These are phyloP conservation scores for Sugiyamaella pinicola DNA, from an alignment of 1,139 yeast genomes.

Conservation along the genomic window DNA sequence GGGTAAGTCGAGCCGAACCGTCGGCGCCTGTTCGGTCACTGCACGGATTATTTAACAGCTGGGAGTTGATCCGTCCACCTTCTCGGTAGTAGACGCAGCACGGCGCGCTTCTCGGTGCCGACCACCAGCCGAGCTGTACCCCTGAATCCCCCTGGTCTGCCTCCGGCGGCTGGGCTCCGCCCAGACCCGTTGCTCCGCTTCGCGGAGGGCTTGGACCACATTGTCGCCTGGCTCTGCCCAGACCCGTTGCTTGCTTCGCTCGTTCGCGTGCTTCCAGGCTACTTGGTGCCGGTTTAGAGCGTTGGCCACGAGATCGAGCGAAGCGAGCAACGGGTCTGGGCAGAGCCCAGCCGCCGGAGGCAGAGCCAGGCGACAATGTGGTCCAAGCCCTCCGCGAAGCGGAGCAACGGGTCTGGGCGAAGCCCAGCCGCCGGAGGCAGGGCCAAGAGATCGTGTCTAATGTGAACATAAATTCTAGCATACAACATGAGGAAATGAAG, in stretches of 20 bases:
- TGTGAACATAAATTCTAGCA: not conserved
- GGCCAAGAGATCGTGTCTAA: not conserved
- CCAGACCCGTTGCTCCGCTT: slow-evolving; percentile 2
- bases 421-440: slow-evolving; percentile 19
- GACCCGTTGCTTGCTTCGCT: no score
- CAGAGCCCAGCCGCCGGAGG: slow-evolving; percentile 19
- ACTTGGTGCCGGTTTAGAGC: no score
- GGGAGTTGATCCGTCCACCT: not conserved
- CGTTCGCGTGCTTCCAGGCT: no score
- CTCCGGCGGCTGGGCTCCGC: not conserved
- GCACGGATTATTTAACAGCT: slow-evolving; percentile 2
- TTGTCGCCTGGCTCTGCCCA: no score
- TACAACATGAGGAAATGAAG: not conserved
- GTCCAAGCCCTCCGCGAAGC: no score
- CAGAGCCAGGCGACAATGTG: not conserved
- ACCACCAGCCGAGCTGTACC: not conserved
- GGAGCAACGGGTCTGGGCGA: slow-evolving; percentile 16
- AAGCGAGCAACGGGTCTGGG: slow-evolving; percentile 15
- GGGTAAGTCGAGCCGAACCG: slow-evolving; percentile 1
- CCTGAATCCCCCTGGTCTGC: not conserved
- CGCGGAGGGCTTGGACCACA: not conserved
- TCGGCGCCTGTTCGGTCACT: slow-evolving; percentile 8
- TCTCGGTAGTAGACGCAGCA: not conserved
- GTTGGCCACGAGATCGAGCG: not conserved
- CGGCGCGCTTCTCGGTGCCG: not conserved